These are phyloP conservation scores for Populus trichocarpa DNA, from an alignment of 441 rosid genomes.

Conservation along the genomic window DNA sequence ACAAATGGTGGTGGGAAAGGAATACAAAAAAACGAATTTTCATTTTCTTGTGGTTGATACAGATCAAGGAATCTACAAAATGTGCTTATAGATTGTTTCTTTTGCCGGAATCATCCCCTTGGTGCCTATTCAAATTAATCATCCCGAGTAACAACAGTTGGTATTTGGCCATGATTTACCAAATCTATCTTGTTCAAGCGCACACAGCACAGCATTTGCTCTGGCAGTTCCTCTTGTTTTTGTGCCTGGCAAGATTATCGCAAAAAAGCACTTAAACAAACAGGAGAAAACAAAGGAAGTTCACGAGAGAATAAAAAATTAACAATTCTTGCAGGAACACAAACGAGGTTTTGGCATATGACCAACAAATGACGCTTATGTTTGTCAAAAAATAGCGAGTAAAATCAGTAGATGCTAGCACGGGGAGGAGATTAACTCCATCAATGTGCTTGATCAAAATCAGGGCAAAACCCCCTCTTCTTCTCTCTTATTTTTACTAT, in stretches of 20 bases:
- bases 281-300: background rate
- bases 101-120: background rate
- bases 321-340: background rate
- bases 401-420: too few species aligned
- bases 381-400: too few species aligned
- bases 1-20: background rate
- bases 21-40: background rate
- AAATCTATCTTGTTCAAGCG: slow-evolving; percentile 73
- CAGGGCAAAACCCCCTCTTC: too few species aligned
- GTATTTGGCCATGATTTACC: slow-evolving; percentile 70
- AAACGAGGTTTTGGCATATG: background rate
- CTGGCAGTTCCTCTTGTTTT: slow-evolving; percentile 83
- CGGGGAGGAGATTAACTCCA: too few species aligned
- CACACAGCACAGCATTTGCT: slow-evolving; percentile 71
- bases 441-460: too few species aligned
- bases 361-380: background rate
- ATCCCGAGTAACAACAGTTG: slow-evolving; percentile 53
- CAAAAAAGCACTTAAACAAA: background rate
- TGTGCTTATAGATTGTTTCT: background rate
- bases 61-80: slow-evolving; percentile 13
- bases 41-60: background rate
- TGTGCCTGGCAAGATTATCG: slow-evolving; percentile 52
- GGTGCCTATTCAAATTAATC: slow-evolving; percentile 22
- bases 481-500: too few species aligned
- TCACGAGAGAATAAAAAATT: background rate